Evolutionary conservation across 2,329 filamentous ascomycete genomes (phyloP), one percentile per base, ranked within the genome.

Genomic region (Teratosphaeria pseudoeucalypti): DNA sequence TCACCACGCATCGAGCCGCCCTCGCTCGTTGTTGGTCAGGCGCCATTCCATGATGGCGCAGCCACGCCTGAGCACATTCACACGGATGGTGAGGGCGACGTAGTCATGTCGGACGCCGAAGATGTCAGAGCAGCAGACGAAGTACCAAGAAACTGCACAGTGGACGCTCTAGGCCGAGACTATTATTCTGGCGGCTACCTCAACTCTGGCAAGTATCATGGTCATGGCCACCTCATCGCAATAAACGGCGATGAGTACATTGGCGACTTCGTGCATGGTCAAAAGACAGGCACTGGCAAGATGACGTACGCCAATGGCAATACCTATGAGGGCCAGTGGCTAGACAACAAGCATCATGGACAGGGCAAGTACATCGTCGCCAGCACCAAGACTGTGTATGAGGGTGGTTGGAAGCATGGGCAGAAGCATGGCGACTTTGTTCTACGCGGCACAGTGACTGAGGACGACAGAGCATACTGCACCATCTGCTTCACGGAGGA

Each of bases 251-350:
- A 82, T 57, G 78, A 77, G 27, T 86, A 86, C 69, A 73, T 71
- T 16, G 84, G 84, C 19, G 71, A 76, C 6, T 84, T 85, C 68
- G 72, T 77, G 57, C 74, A 81, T 37, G 77, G 77, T 54, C 72
- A 77, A 57, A 80, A 80, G 58, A 78, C 82, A 47, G 83, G 84
- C 23, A 74, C 79, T 57, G 84, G 84, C 56, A 75, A 75, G 12
- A 82, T 85, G 76, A 80, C 77, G 5, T 85, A 83, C 69, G 52
- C 60, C 3, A 83, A 95, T 73, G 84, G 84, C 62, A 85, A 85
- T 57, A 81, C 87, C 60, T 84, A 80, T 65, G 73, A 74, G 19
- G 78, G 78, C 52, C 69, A 87, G 59, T 82, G 85, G 71, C 76
- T 75, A 39, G 85, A 90, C 62, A 88, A 90, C 64, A 79, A 81